phyloP scores from a whole-genome alignment of 495 filamentous ascomycete genomes.

The Xylaria bambusicola region DNA sequence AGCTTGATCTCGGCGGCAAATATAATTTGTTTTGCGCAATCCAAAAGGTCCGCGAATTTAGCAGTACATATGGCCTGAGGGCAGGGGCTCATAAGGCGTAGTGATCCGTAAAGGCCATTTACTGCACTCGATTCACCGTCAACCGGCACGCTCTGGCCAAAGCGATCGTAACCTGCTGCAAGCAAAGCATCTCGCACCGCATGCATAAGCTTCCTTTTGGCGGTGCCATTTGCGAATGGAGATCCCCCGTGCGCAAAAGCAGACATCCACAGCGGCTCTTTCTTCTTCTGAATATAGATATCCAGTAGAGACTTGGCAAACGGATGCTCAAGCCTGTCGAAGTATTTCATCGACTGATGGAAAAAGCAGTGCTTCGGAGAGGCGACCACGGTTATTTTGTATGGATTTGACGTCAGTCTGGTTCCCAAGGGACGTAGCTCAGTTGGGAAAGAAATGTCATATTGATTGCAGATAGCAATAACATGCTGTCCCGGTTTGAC shows the following conservation, averaged over 20 bases:
- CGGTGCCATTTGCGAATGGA: slow-evolving; percentile 56
- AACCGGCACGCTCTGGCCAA: slow-evolving; percentile 42
- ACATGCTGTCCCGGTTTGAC: slow-evolving; percentile 24
- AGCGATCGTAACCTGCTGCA: slow-evolving; percentile 55
- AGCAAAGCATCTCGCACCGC: slow-evolving; percentile 60
- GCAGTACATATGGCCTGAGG: slow-evolving; percentile 25
- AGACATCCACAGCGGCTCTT: slow-evolving; percentile 55
- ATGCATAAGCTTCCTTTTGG: slow-evolving; percentile 48
- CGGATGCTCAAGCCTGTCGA: slow-evolving; percentile 35
- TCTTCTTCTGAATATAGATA: slow-evolving; percentile 30
- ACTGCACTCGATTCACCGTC: slow-evolving; percentile 18
- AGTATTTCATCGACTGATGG: slow-evolving; percentile 28
- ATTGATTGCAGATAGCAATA: slow-evolving; percentile 5
- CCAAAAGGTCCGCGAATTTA: slow-evolving; percentile 25
- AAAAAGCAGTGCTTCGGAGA: slow-evolving; percentile 28
- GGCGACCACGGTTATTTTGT: slow-evolving; percentile 2
- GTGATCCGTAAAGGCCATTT: slow-evolving; percentile 32
- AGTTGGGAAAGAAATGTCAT: slow-evolving; percentile 20
- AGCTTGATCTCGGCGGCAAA: slow-evolving; percentile 6
- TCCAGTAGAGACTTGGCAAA: slow-evolving; percentile 33
- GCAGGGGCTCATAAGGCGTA: slow-evolving; percentile 15
- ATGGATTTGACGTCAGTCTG: slow-evolving; percentile 7
- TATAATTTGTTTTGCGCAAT: slow-evolving; percentile 22
- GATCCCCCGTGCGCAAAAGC: slow-evolving; percentile 32
- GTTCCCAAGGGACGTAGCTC: neutral